Evolutionary conservation across 306 rosid genomes (phyloP).

Genomic region (Mimosa pudica): DNA sequence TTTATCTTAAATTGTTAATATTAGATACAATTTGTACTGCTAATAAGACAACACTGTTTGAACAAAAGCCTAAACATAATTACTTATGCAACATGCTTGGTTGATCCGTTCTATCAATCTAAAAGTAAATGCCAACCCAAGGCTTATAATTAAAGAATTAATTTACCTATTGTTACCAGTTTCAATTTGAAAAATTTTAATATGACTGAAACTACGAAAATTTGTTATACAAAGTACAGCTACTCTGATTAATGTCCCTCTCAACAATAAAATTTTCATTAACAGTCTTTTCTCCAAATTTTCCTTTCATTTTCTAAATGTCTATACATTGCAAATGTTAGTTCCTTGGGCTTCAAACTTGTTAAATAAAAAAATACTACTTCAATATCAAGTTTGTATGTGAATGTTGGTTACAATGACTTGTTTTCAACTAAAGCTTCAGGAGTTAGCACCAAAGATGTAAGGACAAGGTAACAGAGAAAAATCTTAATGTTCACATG

Average conservation of each 20-base stretch:
- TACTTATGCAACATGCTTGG: background rate
- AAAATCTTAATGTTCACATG: background rate
- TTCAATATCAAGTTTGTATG: background rate
- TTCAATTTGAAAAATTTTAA: background rate
- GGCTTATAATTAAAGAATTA: background rate
- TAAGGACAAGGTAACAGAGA: background rate
- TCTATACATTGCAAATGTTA: background rate
- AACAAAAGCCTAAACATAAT: background rate
- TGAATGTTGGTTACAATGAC: background rate
- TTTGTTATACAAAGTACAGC: no score
- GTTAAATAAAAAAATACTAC: background rate
- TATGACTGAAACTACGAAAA: no score
- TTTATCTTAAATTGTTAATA: background rate
- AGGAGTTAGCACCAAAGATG: background rate
- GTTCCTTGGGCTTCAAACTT: background rate
- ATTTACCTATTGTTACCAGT: background rate
- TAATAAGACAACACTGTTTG: no score
- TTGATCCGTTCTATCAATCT: background rate
- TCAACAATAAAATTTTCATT: no score
- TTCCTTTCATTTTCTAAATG: no score
- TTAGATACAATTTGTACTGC: no score
- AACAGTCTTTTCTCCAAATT: no score
- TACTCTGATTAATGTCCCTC: no score
- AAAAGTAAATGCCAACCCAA: background rate
- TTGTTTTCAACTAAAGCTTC: background rate